Percentiles rank a stretch among this genome's conserved stretches.
These are phyloP conservation scores for Cryptosporidium parvum DNA, from an alignment of 169 alveolate species.

Conservation along the genomic window DNA sequence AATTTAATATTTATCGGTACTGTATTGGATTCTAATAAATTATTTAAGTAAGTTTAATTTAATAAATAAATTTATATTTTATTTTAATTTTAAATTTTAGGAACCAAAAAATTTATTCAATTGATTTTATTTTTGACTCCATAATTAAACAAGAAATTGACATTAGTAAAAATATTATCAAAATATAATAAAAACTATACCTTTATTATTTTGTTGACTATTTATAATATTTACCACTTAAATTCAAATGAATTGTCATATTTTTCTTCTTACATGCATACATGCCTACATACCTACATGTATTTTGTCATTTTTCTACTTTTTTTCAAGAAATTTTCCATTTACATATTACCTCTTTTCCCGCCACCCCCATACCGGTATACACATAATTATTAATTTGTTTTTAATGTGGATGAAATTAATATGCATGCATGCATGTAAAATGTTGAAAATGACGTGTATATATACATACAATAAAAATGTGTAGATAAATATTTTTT, in stretches of 20 bases:
- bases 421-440: constrained; percentile 28
- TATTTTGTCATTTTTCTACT: neutral
- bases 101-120: neutral
- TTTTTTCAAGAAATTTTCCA: neutral
- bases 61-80: neutral
- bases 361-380: constrained; percentile 1
- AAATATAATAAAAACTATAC: neutral
- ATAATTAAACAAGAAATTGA: constrained; percentile 58
- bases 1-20: constrained; percentile 52
- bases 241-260: neutral
- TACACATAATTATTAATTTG: neutral
- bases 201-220: neutral
- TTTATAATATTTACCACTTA: neutral
- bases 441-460: constrained; percentile 25
- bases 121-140: constrained; percentile 55
- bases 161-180: constrained; percentile 4
- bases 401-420: constrained; percentile 18
- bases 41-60: constrained; percentile 46
- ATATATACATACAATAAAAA: constrained; percentile 10
- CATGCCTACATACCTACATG: neutral
- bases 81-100: neutral
- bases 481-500: neutral
- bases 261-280: constrained; percentile 1
- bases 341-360: neutral
- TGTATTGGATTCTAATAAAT: constrained; percentile 8